phyloP scores from a whole-genome alignment of 2,329 filamentous ascomycete genomes.

The Claviceps sorghi region DNA sequence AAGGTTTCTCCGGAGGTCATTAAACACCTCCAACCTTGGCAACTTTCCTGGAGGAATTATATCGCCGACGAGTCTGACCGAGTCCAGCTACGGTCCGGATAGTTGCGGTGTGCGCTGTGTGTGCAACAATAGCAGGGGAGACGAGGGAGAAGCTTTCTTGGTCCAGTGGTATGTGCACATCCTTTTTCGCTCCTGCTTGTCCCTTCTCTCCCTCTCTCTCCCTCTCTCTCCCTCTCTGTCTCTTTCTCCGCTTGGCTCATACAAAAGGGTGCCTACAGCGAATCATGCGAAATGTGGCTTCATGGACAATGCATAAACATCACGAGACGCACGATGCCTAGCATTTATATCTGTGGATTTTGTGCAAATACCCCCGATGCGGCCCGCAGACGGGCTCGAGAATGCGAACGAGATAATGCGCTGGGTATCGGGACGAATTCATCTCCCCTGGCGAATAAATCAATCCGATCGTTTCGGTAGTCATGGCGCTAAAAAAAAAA shows the following conservation, averaged over 20 bases:
- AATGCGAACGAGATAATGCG: conserved; percentile 26
- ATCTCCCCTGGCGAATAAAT: conserved; percentile 29
- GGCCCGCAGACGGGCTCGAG: conserved; percentile 30
- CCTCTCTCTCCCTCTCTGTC: neutral
- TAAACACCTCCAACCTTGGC: conserved; percentile 19
- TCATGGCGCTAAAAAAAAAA: neutral
- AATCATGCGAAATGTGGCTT: conserved; percentile 51
- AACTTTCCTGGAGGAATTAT: conserved; percentile 24
- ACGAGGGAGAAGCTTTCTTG: conserved; percentile 39
- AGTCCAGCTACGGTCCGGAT: conserved; percentile 28
- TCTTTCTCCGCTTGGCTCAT: neutral
- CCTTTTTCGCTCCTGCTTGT: neutral
- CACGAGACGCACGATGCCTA: conserved; percentile 38
- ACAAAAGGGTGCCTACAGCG: conserved; percentile 22
- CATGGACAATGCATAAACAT: conserved; percentile 50
- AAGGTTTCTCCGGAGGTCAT: conserved; percentile 20
- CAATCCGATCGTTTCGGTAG: conserved; percentile 28
- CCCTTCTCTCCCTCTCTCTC: neutral
- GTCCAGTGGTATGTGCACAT: conserved; percentile 42
- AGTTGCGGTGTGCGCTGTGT: conserved; percentile 39
- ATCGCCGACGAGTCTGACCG: conserved; percentile 38
- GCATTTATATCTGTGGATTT: conserved; percentile 49
- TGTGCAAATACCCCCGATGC: conserved; percentile 46
- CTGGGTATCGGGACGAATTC: conserved; percentile 16
- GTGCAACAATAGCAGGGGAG: conserved; percentile 31